A percentile compares a stretch with the other conserved stretches of the same genome.
Conservation (phyloP, 2,329 filamentous ascomycete genomes). For the Fonsecaea nubica region DNA sequence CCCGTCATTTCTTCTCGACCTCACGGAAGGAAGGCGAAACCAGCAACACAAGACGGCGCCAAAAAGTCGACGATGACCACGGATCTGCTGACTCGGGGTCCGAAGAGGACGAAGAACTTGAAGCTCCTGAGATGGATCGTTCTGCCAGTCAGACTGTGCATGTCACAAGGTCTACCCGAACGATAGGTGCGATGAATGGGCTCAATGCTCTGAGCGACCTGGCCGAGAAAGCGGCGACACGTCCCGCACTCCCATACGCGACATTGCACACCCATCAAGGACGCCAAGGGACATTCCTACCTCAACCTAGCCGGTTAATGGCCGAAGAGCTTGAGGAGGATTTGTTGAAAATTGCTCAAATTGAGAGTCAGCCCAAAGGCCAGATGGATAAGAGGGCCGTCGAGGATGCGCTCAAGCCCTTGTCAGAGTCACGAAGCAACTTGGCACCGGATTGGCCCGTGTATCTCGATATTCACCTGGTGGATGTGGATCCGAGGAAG, state of each 20-base stretch:
- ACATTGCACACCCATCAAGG: slow-evolving; percentile 55
- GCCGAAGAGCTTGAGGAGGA: slow-evolving; percentile 57
- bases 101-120: slow-evolving; percentile 50
- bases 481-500: slow-evolving; percentile 43
- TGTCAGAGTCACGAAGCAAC: slow-evolving; percentile 42
- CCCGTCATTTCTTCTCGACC: slow-evolving; percentile 64
- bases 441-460: slow-evolving; percentile 54
- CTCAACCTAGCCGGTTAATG: slow-evolving; percentile 52
- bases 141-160: slow-evolving; percentile 63
- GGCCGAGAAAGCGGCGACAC: slow-evolving; percentile 56
- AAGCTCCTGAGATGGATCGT: slow-evolving; percentile 65
- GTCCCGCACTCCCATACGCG: slow-evolving; percentile 55
- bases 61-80: slow-evolving; percentile 50
- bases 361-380: slow-evolving; percentile 47
- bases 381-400: slow-evolving; percentile 53
- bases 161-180: slow-evolving; percentile 61
- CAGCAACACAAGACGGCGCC: slow-evolving; percentile 43
- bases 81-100: slow-evolving; percentile 51
- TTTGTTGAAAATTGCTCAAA: slow-evolving; percentile 49
- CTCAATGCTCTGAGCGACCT: slow-evolving; percentile 64
- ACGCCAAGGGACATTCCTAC: slow-evolving; percentile 47
- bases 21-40: slow-evolving; percentile 48
- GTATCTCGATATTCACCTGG: slow-evolving; percentile 52
- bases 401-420: slow-evolving; percentile 43
- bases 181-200: slow-evolving; percentile 56